Evolutionary conservation across 2,329 filamentous ascomycete genomes (phyloP), one percentile per base, ranked within the genome.

Genomic region (Aureobasidium melanogenum): DNA sequence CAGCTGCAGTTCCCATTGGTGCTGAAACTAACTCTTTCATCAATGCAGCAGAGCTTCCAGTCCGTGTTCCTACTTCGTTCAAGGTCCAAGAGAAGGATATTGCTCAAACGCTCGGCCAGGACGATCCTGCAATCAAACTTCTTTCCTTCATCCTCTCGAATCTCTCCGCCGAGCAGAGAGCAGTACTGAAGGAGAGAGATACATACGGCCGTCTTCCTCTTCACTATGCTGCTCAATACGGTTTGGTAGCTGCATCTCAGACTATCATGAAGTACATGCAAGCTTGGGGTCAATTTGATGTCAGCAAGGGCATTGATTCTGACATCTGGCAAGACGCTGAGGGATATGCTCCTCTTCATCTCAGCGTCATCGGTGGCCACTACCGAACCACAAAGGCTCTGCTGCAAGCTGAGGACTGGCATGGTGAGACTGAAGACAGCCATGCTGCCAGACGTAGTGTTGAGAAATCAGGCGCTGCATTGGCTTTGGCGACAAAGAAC

Each of bases 171-270:
- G 77, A 82, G 10, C 93, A 97, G 67, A 84, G 87, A 12, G 66
- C 72, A 14, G 87, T 88, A 0, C 77, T 97, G 12, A 78, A 82
- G 54, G 82, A 83, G 14, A 85, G 82, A 63, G 93, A 97, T 74
- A 81, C 85, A 0, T 88, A 93, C 63, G 92, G 91, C 2, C 88
- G 93, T 5, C 82, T 93, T 15, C 91, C 93, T 1, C 80, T 97
- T 12, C 93, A 97, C 72, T 97, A 97, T 71, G 91, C 91, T 2
- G 93, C 94, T 0, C 91, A 97, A 71, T 96, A 95, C 70, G 94
- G 94, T 2, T 91, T 97, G 67, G 89, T 94, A 3, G 84, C 91
- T n/a, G 87, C 97, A 10, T 96, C 91, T 70, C 83, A 96, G 70
- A 81, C 92, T 26, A 83, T 97, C 66, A 92, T 97, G 77, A 85